A percentile compares a stretch with the other conserved stretches of the same genome.
Evolutionary conservation across 1,284 basidiomycete species (phyloP).

Genomic region (Sanguinoderma infundibulare): DNA sequence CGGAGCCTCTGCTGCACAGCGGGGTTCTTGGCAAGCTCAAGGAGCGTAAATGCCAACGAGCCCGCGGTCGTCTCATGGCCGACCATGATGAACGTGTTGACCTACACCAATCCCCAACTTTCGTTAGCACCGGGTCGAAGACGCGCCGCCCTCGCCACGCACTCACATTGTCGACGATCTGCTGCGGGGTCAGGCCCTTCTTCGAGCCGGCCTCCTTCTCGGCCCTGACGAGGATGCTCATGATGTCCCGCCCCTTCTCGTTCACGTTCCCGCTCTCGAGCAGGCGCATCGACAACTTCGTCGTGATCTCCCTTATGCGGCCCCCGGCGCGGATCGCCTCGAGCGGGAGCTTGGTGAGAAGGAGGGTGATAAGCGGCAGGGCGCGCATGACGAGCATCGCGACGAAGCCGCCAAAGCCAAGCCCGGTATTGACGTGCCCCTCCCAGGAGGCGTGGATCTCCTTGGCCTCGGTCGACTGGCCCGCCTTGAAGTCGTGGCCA

Average conservation of each 20-base stretch:
- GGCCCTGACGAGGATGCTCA: constrained; percentile 29
- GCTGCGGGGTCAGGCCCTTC: constrained; percentile 24
- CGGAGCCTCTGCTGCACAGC: constrained; percentile 55
- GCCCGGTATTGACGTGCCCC: constrained; percentile 30
- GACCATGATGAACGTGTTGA: constrained; percentile 36
- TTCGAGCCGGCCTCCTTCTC: constrained; percentile 17
- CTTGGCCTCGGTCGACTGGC: constrained; percentile 28
- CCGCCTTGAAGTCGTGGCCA: constrained; percentile 32
- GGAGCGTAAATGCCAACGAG: constrained; percentile 37
- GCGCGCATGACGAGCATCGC: constrained; percentile 33
- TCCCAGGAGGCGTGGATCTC: constrained; percentile 30
- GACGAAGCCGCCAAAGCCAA: constrained; percentile 29
- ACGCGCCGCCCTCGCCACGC: too few relatives aligned
- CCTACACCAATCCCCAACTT: constrained; percentile 6
- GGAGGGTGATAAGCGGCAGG: constrained; percentile 24
- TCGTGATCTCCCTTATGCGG: constrained; percentile 31
- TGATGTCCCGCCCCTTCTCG: constrained; percentile 29
- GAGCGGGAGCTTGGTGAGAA: constrained; percentile 27
- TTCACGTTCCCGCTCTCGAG: constrained; percentile 27
- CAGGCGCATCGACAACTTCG: constrained; percentile 26
- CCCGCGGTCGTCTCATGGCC: constrained; percentile 40
- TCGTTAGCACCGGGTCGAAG: neutral
- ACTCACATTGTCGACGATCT: constrained; percentile 34
- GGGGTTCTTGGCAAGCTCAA: constrained; percentile 51
- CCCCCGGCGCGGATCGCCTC: constrained; percentile 30